These are phyloP conservation scores for Brasenia schreberi DNA, from an alignment of 164 flowering plant genomes.

Conservation along the genomic window DNA sequence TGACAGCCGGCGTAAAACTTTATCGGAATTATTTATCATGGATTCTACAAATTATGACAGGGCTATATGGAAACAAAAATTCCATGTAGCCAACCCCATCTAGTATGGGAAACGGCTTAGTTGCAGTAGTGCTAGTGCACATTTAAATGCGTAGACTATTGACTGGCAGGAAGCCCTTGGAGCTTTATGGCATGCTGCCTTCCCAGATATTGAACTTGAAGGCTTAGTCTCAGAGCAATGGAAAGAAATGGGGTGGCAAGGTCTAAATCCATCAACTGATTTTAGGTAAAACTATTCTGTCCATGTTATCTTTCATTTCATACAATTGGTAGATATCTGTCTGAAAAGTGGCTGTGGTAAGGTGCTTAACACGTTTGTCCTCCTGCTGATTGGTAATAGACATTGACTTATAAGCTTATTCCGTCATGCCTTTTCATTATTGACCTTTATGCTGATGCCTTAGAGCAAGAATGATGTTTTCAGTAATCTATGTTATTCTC, in stretches of 20 bases:
- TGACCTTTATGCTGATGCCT: not conserved
- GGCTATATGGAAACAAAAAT: too few relatives aligned
- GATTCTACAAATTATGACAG: too few relatives aligned
- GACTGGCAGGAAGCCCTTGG: slow-evolving; percentile 60
- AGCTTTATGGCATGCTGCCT: slow-evolving; percentile 67
- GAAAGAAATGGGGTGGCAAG: slow-evolving; percentile 99
- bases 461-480: not conserved
- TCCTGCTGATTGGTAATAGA: too few relatives aligned
- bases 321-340: too few relatives aligned
- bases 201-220: slow-evolving; percentile 53
- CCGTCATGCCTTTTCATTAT: not conserved
- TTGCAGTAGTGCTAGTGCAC: not conserved
- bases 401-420: not conserved
- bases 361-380: not conserved
- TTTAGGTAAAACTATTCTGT: slow-evolving; percentile 43
- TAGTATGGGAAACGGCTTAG: too few relatives aligned
- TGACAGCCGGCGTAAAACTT: too few relatives aligned
- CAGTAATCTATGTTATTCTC: not conserved
- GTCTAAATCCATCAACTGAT: slow-evolving; percentile 95
- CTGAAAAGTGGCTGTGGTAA: not conserved
- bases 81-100: too few relatives aligned
- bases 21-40: too few relatives aligned
- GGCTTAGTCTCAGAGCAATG: slow-evolving; percentile 90
- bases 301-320: not conserved
- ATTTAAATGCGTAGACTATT: not conserved